phyloP scores from a whole-genome alignment of 306 rosid genomes.

The Carpinus viminea region DNA sequence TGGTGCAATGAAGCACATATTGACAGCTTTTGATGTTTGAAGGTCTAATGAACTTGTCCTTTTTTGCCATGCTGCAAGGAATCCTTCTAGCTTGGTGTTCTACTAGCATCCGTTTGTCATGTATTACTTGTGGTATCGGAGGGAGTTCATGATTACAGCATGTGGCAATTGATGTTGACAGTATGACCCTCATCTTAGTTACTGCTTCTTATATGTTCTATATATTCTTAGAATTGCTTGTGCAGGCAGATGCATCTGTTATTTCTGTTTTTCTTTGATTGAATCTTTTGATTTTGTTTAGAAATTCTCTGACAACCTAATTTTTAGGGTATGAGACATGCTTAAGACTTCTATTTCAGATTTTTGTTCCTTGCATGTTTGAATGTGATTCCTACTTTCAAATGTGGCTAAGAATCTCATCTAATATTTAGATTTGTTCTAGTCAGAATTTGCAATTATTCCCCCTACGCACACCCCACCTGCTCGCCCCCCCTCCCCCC shows the following conservation, averaged over 20 bases:
- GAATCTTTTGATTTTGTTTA: neutral
- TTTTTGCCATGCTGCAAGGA: slow-evolving; percentile 66
- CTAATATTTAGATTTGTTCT: neutral
- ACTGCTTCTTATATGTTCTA: neutral
- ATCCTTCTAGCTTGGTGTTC: slow-evolving; percentile 74
- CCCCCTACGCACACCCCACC: too few species aligned
- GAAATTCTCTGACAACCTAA: neutral
- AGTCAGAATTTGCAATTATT: neutral
- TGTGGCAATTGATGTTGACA: slow-evolving; percentile 87
- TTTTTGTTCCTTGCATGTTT: neutral
- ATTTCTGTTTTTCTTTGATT: neutral
- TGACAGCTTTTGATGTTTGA: neutral
- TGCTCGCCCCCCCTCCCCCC: too few species aligned
- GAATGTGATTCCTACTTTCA: neutral
- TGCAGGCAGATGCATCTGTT: neutral
- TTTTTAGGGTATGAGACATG: neutral
- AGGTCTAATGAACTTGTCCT: slow-evolving; percentile 37
- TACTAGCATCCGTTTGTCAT: slow-evolving; percentile 76
- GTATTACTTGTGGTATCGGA: slow-evolving; percentile 80
- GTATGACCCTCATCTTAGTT: slow-evolving; percentile 37
- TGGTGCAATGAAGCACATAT: neutral
- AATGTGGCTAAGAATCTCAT: neutral
- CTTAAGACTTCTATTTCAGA: neutral
- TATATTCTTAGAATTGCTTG: neutral
- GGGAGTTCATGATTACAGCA: slow-evolving; percentile 68